Base-by-base conservation (phyloP, 345 rosid genomes). In the Zanthoxylum bungeanum region DNA sequence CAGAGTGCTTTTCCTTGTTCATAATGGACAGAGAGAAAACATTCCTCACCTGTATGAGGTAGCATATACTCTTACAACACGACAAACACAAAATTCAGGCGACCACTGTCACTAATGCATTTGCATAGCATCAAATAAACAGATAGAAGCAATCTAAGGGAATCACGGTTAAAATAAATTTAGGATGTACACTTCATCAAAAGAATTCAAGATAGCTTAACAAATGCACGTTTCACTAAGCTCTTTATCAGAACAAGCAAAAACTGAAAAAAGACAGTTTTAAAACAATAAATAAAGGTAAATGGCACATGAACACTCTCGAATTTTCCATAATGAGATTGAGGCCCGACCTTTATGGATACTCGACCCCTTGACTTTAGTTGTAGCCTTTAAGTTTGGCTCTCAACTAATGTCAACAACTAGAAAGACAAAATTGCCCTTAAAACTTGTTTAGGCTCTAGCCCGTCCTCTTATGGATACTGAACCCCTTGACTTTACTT, bases 1-100 rank as follows among this genome's bases (percentile, higher is more conserved):
- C 10, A 91, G 81, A 52, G 93, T 88, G 77, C 96, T 91, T 75
- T 88, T 91, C 66, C 96, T 90, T 88, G 77, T 57, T 31, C 39
- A 64, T 24, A 44, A 25, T 63, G 10, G 12, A 27, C 5, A 19
- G 21, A 5, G 19, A 62, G 33, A 63, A 3, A 6, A 14, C 37
- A 30, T n/a, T n/a, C n/a, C n/a, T n/a, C n/a, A n/a, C n/a, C n/a
- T n/a, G n/a, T n/a, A 25, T 9, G 31, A 24, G 5, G 1, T 53
- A 22, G 25, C 58, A 53, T 46, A 58, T 42, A 68, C 58, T n/a
- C n/a, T n/a, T n/a, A n/a, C n/a, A n/a, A n/a, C n/a, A n/a, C n/a
- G n/a, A 42, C 27, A 7, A 16, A 37, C 44, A 51, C 9, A 12
- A 62, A 27, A 25, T 25, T 24, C 12, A 11, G 19, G 33, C 19